Evolutionary conservation across 2,329 filamentous ascomycete genomes (phyloP).

Genomic region (Penicillium fuscoglaucum): DNA sequence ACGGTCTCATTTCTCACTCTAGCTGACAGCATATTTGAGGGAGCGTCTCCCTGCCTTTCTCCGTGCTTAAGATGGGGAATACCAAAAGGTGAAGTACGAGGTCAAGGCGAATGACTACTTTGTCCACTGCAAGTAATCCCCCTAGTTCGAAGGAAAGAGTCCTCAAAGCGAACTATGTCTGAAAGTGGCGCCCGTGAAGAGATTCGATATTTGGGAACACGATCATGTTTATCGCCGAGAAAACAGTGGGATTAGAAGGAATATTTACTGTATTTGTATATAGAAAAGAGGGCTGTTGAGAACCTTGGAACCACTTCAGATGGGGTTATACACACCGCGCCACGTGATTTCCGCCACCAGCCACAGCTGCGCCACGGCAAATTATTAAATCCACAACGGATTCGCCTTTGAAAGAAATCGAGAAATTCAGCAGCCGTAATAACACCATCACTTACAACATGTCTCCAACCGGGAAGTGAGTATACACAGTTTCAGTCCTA

Average conservation of each 20-base stretch:
- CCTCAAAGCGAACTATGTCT: conserved; percentile 24
- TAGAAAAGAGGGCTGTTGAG: neutral
- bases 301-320: neutral
- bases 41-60: too few relatives aligned
- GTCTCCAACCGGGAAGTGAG: conserved; percentile 52
- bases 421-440: conserved; percentile 40
- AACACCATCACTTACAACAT: conserved; percentile 39
- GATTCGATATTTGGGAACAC: neutral
- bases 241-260: neutral
- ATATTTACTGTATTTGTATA: neutral
- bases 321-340: conserved; percentile 2
- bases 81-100: too few relatives aligned
- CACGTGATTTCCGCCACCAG: conserved; percentile 31
- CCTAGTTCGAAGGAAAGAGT: conserved; percentile 21
- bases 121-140: conserved; percentile 20
- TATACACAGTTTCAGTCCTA: conserved; percentile 9
- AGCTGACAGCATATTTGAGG: neutral
- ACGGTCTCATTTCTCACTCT: neutral
- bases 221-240: neutral
- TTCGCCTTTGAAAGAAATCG: conserved; percentile 41
- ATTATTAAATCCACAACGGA: conserved; percentile 47
- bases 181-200: neutral
- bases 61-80: too few relatives aligned
- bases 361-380: conserved; percentile 39
- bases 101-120: conserved; percentile 13